Base-by-base conservation (phyloP, 139 green algal species). In the Ostreobium quekettii region DNA sequence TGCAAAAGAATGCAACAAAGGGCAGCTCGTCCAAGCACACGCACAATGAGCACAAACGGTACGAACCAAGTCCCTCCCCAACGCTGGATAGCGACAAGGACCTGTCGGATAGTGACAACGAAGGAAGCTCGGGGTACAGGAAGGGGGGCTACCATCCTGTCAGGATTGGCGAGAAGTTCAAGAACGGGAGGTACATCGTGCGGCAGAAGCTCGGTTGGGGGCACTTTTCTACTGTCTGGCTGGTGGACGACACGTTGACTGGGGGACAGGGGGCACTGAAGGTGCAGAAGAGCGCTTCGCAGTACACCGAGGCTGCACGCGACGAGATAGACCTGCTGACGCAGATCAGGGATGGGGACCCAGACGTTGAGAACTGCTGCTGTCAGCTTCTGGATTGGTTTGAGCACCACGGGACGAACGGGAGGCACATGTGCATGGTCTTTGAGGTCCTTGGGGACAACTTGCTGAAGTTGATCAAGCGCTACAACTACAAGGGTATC, bases 191-290 rank as follows among this genome's bases (percentile, higher is more conserved):
- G 0, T 99, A 99, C 81, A 80, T 73, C 0, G 94, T 98, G 8
- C 76, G 93, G 19, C 70, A 80, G 61, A 99, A 99, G 78, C 84
- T 99, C 6, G 95, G 95, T 19, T 99, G 95, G 95, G 95, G 95
- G n/a, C 95, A 99, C 82, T 99, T 99, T 78, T 93, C 82, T 33
- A 99, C 95, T 0, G 92, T 98, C 26, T 99, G 95, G 95, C 82
- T 97, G 4, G 89, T 95, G 3, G 48, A 75, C 22, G 87, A 95
- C 59, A 76, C 62, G 11, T 46, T 78, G 4, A 85, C 57, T 2
- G 74, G 65, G 8, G 60, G 46, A 33, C 56, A 84, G 29, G 60
- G 57, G 5, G 83, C 85, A 2, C 62, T 90, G 71, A 90, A 91
- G 75, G 78, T 99, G 19, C 93, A 98, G 65, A 99, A 99, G 80